Conservation (phyloP, 2,329 filamentous ascomycete species). For the Anisogramma anomala region DNA sequence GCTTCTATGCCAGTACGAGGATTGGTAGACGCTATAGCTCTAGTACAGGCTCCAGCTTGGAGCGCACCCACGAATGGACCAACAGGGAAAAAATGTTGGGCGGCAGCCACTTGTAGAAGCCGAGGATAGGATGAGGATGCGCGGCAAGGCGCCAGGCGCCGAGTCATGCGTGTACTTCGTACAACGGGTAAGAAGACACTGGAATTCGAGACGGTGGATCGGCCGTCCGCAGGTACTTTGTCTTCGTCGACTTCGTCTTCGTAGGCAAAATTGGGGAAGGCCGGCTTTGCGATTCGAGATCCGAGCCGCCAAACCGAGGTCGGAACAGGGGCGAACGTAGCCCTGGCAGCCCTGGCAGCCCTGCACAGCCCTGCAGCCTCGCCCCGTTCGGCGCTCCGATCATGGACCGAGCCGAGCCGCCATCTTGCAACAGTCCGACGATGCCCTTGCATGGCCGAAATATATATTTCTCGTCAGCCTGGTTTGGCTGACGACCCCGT, state of each 20-base stretch:
- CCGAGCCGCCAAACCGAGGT: no score
- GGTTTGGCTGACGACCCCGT: no score
- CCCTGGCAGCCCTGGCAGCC: not conserved
- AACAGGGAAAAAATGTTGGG: constrained; percentile 3
- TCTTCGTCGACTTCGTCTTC: no score
- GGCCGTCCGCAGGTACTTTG: no score
- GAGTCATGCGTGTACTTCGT: no score
- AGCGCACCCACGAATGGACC: not conserved
- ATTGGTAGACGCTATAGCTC: not conserved
- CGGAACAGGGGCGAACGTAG: no score
- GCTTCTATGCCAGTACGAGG: not conserved
- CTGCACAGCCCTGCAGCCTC: not conserved
- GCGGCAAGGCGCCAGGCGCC: no score
- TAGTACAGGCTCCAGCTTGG: no score
- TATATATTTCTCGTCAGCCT: no score
- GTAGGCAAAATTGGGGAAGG: not conserved
- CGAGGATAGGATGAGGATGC: not conserved
- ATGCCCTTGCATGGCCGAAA: not conserved
- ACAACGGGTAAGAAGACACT: no score
- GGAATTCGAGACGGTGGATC: no score
- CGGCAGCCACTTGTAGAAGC: constrained; percentile 4
- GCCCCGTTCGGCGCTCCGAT: not conserved
- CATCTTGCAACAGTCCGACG: not conserved
- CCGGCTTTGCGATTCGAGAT: no score
- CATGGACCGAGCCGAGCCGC: not conserved